phyloP scores from a whole-genome alignment of 2,329 filamentous ascomycete genomes.

The Cucurbitaria berberidis region DNA sequence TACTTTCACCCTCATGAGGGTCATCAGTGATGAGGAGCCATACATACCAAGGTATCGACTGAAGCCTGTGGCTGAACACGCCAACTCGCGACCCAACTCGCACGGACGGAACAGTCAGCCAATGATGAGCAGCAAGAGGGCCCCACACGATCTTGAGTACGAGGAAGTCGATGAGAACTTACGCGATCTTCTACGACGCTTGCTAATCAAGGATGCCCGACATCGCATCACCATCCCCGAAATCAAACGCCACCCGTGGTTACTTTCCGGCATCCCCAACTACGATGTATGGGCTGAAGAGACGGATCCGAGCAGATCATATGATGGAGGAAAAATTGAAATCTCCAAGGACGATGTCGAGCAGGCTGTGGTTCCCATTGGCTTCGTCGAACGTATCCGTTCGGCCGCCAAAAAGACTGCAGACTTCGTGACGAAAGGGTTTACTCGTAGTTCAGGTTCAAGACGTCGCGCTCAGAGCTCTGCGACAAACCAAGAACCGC shows the following conservation, averaged over 20 bases:
- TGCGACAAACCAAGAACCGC: conserved; percentile 62
- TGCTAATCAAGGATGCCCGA: conserved; percentile 87
- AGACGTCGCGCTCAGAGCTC: conserved; percentile 64
- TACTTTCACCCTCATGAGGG: conserved; percentile 88
- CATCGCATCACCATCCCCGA: conserved; percentile 88
- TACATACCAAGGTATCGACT: conserved; percentile 84
- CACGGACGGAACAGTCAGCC: conserved; percentile 55
- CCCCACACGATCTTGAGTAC: conserved; percentile 79
- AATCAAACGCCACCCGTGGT: conserved; percentile 94
- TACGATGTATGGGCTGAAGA: conserved; percentile 87
- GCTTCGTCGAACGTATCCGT: conserved; percentile 81
- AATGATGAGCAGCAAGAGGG: conserved; percentile 71
- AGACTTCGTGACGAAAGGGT: conserved; percentile 35
- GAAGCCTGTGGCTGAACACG: conserved; percentile 66
- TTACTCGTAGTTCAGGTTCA: conserved; percentile 41
- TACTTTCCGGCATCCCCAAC: conserved; percentile 77
- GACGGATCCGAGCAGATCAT: conserved; percentile 81
- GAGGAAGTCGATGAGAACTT: conserved; percentile 84
- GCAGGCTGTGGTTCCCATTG: conserved; percentile 86
- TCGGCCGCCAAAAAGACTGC: conserved; percentile 66
- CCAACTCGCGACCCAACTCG: conserved; percentile 54
- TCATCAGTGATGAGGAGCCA: conserved; percentile 90
- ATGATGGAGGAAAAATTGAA: conserved; percentile 84
- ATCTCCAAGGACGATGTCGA: conserved; percentile 93
- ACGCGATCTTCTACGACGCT: conserved; percentile 75